Base-by-base conservation (phyloP, 352 stramenopile species). In the Peronospora destructor region DNA sequence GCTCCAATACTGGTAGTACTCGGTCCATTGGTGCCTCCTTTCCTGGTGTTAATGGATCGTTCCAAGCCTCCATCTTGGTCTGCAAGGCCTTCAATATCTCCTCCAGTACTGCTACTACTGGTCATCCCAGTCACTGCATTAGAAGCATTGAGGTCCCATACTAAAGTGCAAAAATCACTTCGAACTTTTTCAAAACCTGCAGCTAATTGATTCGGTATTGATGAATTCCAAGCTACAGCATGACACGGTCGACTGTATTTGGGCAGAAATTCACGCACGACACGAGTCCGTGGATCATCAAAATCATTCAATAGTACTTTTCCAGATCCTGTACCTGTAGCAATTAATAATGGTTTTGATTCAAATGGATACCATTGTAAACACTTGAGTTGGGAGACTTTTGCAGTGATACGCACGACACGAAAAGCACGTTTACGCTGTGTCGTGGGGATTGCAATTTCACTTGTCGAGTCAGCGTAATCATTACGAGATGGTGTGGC, bases 221-320 rank as follows among this genome's bases (percentile, higher is more conserved):
- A 72, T 19, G 61, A 62, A 53, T 94, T 94, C 83, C 83, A 94
- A 11, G 80, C 80, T 14, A 94, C 77, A 5, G 83, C 74, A 32
- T 94, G 87, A 54, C 83, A 94, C 19, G 80, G 80, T 2, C 80
- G 77, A 49, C 60, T 84, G 64, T 89, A 91, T 62, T 91, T 91
- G 44, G 80, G 80, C 43, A 75, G 46, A 38, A 89, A 87, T 50
- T 91, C 80, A 49, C 76, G 73, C 59, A 83, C 71, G 21, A 82
- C 60, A 5, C 73, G 73, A 4, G 71, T 58, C 30, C 77, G 76
- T 26, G 73, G 56, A 62, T 86, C 80, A 35, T 84, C 57, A 45
- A 94, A 91, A 45, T 94, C 78, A 55, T 71, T 85, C n/a, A 94
- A 37, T 17, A 94, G 56, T 37, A 94, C 72, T 46, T 94, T 94